These are phyloP conservation scores for Umbellularia californica DNA, from an alignment of 164 flowering plant species.

Conservation along the genomic window DNA sequence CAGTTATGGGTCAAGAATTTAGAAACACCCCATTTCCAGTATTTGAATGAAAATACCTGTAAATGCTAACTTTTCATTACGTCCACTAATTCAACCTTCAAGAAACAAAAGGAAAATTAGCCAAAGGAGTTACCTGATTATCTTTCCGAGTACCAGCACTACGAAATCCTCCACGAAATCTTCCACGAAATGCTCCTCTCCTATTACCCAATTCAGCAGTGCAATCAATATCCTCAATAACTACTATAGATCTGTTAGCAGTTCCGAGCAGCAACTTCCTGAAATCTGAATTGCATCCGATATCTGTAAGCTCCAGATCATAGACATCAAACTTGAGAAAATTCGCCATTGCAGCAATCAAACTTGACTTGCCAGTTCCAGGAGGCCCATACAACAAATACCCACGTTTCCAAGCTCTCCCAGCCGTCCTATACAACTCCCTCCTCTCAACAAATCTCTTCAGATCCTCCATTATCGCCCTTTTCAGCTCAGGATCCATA, in stretches of 20 bases:
- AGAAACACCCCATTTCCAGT: too few relatives aligned
- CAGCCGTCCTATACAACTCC: conserved; percentile 51
- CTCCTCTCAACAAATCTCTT: conserved; percentile 40
- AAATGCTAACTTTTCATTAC: too few relatives aligned
- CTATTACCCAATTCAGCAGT: background rate
- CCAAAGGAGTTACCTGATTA: too few relatives aligned
- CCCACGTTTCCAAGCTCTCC: conserved; percentile 75
- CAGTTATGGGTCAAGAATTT: too few relatives aligned
- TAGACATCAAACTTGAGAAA: conserved; percentile 55
- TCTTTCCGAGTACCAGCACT: too few relatives aligned
- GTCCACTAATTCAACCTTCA: too few relatives aligned
- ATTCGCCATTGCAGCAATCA: conserved; percentile 77
- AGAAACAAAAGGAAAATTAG: too few relatives aligned
- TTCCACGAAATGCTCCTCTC: background rate
- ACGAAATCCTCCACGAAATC: too few relatives aligned
- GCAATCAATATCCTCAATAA: conserved; percentile 60
- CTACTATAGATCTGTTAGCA: conserved; percentile 45
- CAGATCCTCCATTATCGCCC: conserved; percentile 44
- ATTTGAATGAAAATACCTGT: too few relatives aligned
- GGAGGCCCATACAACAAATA: conserved; percentile 70
- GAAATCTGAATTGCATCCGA: conserved; percentile 47
- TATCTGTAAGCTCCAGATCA: conserved; percentile 50
- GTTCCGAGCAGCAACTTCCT: conserved; percentile 42
- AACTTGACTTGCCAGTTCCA: conserved; percentile 70
- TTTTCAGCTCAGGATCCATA: conserved; percentile 47